A percentile compares a stretch with the other conserved stretches of the same genome.
Evolutionary conservation across 371 early-diverging fungal species (phyloP).

Genomic region (Rhizopus stolonifer): DNA sequence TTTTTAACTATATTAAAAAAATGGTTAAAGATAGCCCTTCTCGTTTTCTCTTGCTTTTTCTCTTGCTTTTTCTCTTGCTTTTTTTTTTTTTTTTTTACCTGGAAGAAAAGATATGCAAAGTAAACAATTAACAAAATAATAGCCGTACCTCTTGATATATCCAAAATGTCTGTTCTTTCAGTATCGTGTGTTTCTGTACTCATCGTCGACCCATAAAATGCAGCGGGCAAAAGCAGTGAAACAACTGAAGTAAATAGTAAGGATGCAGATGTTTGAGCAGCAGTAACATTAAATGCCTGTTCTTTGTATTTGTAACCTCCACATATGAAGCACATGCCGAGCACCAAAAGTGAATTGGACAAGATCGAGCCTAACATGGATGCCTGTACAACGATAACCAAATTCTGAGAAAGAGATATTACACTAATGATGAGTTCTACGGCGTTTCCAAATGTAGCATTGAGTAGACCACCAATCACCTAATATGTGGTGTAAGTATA

Average conservation of each 20-base stretch:
- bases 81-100: slow-evolving; percentile 30
- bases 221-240: slow-evolving; percentile 79
- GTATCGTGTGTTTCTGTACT: slow-evolving; percentile 20
- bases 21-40: not conserved
- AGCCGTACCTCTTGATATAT: slow-evolving; percentile 70
- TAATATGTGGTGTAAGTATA: too few species aligned
- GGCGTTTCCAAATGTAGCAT: slow-evolving; percentile 84
- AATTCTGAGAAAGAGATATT: slow-evolving; percentile 70
- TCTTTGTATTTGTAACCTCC: slow-evolving; percentile 70
- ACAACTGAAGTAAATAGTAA: slow-evolving; percentile 73
- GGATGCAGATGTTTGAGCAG: slow-evolving; percentile 75
- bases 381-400: slow-evolving; percentile 80
- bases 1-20: slow-evolving; percentile 47
- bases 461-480: slow-evolving; percentile 84
- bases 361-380: slow-evolving; percentile 83
- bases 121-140: slow-evolving; percentile 76
- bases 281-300: slow-evolving; percentile 74
- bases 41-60: not conserved
- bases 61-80: not conserved
- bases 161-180: slow-evolving; percentile 41
- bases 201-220: slow-evolving; percentile 55
- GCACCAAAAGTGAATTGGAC: slow-evolving; percentile 75
- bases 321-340: slow-evolving; percentile 75
- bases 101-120: slow-evolving; percentile 71
- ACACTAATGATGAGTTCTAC: slow-evolving; percentile 86